Conservation (phyloP, 2,329 filamentous ascomycete genomes). For the Botrytis fabae region DNA sequence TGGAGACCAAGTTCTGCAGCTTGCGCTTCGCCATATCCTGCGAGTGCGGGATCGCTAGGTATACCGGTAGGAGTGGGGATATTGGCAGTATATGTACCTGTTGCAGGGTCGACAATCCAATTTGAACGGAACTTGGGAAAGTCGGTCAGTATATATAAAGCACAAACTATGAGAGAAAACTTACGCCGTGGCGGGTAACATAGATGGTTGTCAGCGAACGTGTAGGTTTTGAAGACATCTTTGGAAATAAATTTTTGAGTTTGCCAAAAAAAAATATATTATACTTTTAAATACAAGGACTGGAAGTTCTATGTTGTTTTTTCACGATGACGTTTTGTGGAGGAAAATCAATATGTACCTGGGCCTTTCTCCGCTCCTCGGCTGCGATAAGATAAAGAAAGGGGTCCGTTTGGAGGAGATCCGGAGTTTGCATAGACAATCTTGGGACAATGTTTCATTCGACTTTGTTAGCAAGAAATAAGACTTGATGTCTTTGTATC, state of each 20-base stretch:
- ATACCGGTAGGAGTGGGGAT: conserved; percentile 85
- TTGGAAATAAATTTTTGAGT: background rate
- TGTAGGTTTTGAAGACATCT: conserved; percentile 18
- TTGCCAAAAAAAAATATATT: conserved; percentile 33
- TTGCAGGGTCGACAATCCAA: conserved; percentile 80
- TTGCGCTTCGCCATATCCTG: conserved; percentile 83
- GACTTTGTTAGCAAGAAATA: background rate
- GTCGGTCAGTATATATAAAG: conserved; percentile 27
- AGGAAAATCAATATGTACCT: conserved; percentile 12
- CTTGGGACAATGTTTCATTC: background rate
- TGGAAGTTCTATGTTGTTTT: conserved; percentile 3
- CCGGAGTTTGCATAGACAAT: background rate
- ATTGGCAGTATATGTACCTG: conserved; percentile 72
- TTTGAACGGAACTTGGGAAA: conserved; percentile 76
- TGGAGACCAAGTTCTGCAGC: conserved; percentile 72
- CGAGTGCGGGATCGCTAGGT: conserved; percentile 82
- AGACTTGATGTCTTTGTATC: background rate
- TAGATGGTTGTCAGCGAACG: conserved; percentile 54
- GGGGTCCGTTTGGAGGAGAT: conserved; percentile 32
- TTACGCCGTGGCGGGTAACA: conserved; percentile 72
- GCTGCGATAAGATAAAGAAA: conserved; percentile 24
- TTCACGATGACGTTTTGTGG: conserved; percentile 20
- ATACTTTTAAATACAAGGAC: conserved; percentile 40
- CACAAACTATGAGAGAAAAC: conserved; percentile 40
- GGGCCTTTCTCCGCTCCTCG: conserved; percentile 9